Base-by-base conservation (phyloP, 139 green algal species). In the Picochlorum sp. region DNA sequence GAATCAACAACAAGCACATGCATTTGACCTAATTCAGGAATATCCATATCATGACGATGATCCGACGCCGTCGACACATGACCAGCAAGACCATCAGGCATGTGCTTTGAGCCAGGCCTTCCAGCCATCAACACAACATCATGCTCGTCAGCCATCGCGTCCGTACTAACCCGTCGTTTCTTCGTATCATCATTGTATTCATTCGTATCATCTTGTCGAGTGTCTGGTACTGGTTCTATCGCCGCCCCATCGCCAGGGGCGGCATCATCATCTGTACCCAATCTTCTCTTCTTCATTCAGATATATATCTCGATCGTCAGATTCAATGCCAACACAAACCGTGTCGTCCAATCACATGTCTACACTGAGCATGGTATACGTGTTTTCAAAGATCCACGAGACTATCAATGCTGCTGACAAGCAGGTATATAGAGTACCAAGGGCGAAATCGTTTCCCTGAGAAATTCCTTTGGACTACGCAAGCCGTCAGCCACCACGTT, bases 1-100 rank as follows among this genome's bases (percentile, higher is more conserved):
- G 13, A 49, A 65, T 75, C 68, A 11, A 75, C 49, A 28, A 75
- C 68, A 49, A 75, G 52, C 6, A 70, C 61, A 56, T 44, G 16
- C 18, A 66, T n/a, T 16, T 55, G 34, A 21, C 20, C 31, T 45
- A 55, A 16, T 14, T 20, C n/a, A 31, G 60, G 47, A 45, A 31
- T 15, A 54, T 54, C 47, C 47, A 54, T 54, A 26, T 41, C 34
- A 41, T 41, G 34, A 41, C 34, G 34, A 41, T 41, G 34, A 41
- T 41, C 34, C 34, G 34, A 41, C 34, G 34, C 34, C 34, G 34
- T 13, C 34, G 8, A 30, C 28, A 30, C 28, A 30, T 30, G 28
- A 30, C 28, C 28, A 30, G 28, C 34, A 41, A 41, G 34, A 41
- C 34, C 34, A 41, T 41, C 8, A 41, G 34, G 34, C 34, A 41